Base-by-base conservation (phyloP, 2,329 filamentous ascomycete genomes). In the Beauveria rudraprayagi region DNA sequence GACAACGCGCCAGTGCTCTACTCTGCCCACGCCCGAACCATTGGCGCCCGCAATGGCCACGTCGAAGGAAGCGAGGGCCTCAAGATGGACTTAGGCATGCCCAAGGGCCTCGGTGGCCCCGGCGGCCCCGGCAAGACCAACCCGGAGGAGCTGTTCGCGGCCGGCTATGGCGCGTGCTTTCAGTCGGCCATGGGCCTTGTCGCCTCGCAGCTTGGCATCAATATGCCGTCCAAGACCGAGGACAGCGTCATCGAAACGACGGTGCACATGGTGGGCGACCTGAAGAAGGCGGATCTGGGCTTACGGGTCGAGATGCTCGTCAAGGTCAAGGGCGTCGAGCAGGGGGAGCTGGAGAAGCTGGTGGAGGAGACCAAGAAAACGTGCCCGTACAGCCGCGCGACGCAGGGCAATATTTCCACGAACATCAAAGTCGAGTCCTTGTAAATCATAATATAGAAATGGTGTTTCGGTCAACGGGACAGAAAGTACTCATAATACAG, bases 141-240 rank as follows among this genome's bases (percentile, higher is more conserved):
- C 63, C 75, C 75, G 1, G 77, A 79, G 67, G 77, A 79, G 63
- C 72, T 80, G 2, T 79, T 79, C 62, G 76, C 77, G 1, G 77
- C 77, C 0, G 77, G 76, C 24, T 79, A 78, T 62, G 77, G 76
- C 28, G 76, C 77, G 9, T 79, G 77, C 64, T 78, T 78, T 66
- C 77, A 79, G 65, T 72, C 71, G 34, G 76, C 77, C 7, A 78
- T 79, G 77, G 77, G 75, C 63, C 74, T 76, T 2, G 69, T 71
- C 3, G 77, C 77, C 0, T 68, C 72, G 16, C 67, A 66, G 19
- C 57, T 79, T 59, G 74, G 73, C 41, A 67, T 79, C 48, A 73
- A 71, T 56, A 75, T 78, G 72, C 76, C 77, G 0, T 65, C 66
- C 2, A 70, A 67, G 46, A 59, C 69, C 17, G 67, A 70, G 61